Evolutionary conservation across 225 moss, liverwort and hornwort species (phyloP).

Genomic region (Sphagnum contortum): DNA sequence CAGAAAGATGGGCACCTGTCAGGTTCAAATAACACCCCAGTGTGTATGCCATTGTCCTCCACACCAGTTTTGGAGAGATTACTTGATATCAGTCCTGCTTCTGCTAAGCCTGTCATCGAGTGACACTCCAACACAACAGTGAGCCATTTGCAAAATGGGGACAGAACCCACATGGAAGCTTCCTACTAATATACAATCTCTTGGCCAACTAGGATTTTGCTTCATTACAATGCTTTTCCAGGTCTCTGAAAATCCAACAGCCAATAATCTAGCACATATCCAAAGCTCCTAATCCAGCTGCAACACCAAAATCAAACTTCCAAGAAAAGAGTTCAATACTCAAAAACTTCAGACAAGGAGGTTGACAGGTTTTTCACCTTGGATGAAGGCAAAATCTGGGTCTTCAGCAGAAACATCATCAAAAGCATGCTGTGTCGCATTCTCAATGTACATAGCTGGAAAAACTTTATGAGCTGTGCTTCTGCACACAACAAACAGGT

Average conservation of each 20-base stretch:
- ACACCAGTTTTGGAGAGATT: slow-evolving; percentile 25
- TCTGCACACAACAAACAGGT: slow-evolving; percentile 30
- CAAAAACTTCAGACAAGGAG: neutral
- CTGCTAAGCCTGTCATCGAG: slow-evolving; percentile 58
- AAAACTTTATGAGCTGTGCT: slow-evolving; percentile 58
- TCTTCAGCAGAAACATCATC: slow-evolving; percentile 63
- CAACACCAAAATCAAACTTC: neutral
- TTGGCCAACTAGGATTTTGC: no score
- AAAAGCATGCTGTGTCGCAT: slow-evolving; percentile 64
- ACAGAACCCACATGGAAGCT: neutral
- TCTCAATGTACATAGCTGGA: slow-evolving; percentile 76
- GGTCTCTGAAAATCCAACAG: no score
- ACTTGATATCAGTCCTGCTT: slow-evolving; percentile 77
- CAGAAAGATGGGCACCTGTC: slow-evolving; percentile 30
- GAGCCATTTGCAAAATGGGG: neutral
- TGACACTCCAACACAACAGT: neutral
- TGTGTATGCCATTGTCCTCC: slow-evolving; percentile 18
- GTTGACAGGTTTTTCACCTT: slow-evolving; percentile 23
- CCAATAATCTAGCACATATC: neutral
- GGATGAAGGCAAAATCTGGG: slow-evolving; percentile 70
- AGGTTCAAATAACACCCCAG: slow-evolving; percentile 42
- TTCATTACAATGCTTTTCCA: no score
- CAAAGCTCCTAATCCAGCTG: neutral
- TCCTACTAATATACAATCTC: neutral
- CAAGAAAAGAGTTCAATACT: neutral